Evolutionary conservation across 768 basidiomycete species (phyloP).

Genomic region (Boletus subcaerulescens): DNA sequence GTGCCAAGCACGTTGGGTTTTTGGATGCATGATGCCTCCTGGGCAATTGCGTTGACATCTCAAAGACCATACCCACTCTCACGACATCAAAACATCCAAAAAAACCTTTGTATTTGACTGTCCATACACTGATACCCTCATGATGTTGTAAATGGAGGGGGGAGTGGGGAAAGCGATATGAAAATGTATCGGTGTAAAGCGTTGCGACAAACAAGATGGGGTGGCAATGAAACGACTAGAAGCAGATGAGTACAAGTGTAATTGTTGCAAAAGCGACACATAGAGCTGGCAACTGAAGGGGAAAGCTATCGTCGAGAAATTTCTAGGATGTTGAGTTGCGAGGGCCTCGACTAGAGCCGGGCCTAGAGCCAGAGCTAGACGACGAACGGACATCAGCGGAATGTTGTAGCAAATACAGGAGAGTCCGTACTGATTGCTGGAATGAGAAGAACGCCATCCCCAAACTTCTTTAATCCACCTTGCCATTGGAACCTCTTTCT

Average conservation of each 20-base stretch:
- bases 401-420: not conserved
- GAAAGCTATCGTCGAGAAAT: not conserved
- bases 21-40: too few species aligned
- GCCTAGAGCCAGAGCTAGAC: slow-evolving; percentile 24
- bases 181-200: slow-evolving; percentile 20
- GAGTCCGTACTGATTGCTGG: slow-evolving; percentile 22
- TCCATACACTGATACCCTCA: slow-evolving; percentile 19
- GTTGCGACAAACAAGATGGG: slow-evolving; percentile 17
- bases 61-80: not conserved
- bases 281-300: slow-evolving; percentile 1
- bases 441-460: slow-evolving; percentile 59
- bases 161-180: slow-evolving; percentile 1
- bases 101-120: slow-evolving; percentile 8
- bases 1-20: too few species aligned
- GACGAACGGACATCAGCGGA: not conserved
- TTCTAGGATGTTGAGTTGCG: slow-evolving; percentile 26
- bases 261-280: slow-evolving; percentile 18
- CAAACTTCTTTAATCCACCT: slow-evolving; percentile 85
- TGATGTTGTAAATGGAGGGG: slow-evolving; percentile 10
- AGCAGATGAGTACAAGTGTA: slow-evolving; percentile 21
- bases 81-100: not conserved
- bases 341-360: slow-evolving; percentile 30
- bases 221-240: slow-evolving; percentile 8
- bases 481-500: slow-evolving; percentile 83
- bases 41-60: not conserved